Evolutionary conservation across 345 rosid species (phyloP), one percentile per base, ranked within the genome.

Genomic region (Pistacia integerrima): DNA sequence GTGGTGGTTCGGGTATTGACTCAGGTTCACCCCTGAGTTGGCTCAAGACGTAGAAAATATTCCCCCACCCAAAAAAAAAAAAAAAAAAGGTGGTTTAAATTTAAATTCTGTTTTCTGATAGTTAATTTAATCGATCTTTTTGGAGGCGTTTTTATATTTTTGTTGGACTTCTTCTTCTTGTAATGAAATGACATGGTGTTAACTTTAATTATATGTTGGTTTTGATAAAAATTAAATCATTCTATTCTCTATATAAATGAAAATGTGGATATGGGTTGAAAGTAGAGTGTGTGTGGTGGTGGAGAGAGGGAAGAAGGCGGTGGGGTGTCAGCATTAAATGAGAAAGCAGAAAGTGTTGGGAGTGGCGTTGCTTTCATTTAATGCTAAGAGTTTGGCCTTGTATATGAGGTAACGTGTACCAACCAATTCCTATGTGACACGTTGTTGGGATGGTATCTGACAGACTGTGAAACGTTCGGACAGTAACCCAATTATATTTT

Each of bases 1-100:
- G 91, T 92, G 94, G 93, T 94, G 99, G 98, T 97, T 97, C 99
- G 99, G 99, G 99, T 89, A 97, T 97, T 94, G 99, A 97, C 99
- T 97, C 85, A 77, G 90, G 84, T 89, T 79, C 78, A 84, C 97
- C 97, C 89, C 75, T 56, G 48, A 57, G 12, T 55, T 78, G 67
- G 82, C 68, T 79, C 70, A 59, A 66, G 77, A 41, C 8, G 2
- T 64, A 0, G n/a, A 51, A 30, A 57, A 36, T 30, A 30, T 30
- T 30, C 3, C 3, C 33, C 25, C 25, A 0, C 25, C 25, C 63
- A 25, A 14, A 13, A 60, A 17, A 28, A 17, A 14, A 52, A 54
- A 16, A 54, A 54, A 54, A 54, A 54, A 41, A 8, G 7, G 46
- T 6, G 0, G 57, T 54, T 54, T 14, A 12, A 14, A 11, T 52